Evolutionary conservation across 179 eudicot species (phyloP).

Genomic region (Pouteria campechiana): DNA sequence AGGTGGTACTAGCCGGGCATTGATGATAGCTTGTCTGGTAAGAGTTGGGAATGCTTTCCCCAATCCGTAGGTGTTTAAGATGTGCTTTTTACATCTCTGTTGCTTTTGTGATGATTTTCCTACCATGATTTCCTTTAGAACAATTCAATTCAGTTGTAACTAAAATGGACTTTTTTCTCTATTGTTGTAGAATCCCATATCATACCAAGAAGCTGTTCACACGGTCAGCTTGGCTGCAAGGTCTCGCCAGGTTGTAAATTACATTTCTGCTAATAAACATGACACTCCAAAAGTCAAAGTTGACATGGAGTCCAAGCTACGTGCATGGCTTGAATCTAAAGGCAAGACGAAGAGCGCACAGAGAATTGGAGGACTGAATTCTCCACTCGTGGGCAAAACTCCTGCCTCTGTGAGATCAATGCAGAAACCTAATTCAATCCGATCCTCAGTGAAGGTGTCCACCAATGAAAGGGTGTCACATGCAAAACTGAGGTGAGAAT

Average conservation of each 20-base stretch:
- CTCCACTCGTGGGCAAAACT: constrained; percentile 36
- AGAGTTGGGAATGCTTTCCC: too few relatives aligned
- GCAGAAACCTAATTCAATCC: constrained; percentile 19
- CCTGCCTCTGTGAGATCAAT: constrained; percentile 35
- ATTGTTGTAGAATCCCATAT: constrained; percentile 62
- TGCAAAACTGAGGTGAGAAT: constrained; percentile 27
- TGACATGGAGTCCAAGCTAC: constrained; percentile 84
- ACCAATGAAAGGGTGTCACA: constrained; percentile 10
- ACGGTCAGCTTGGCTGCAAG: constrained; percentile 92
- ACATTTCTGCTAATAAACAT: constrained; percentile 35
- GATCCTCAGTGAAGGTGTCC: constrained; percentile 21
- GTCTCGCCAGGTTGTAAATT: constrained; percentile 65
- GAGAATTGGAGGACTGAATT: constrained; percentile 19
- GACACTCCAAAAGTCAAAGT: constrained; percentile 46
- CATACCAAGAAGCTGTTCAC: constrained; percentile 74
- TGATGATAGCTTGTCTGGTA: constrained; percentile 95
- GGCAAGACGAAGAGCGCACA: constrained; percentile 59
- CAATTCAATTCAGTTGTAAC: background rate
- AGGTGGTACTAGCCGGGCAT: constrained; percentile 73
- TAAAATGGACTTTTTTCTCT: background rate
- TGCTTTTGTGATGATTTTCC: background rate
- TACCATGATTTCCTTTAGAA: background rate
- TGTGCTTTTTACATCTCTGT: background rate
- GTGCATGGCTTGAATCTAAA: constrained; percentile 83
- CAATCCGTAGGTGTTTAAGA: background rate